Evolutionary conservation across 2,329 filamentous ascomycete species (phyloP), one percentile per base, ranked within the genome.

Genomic region (Xylaria sp.): DNA sequence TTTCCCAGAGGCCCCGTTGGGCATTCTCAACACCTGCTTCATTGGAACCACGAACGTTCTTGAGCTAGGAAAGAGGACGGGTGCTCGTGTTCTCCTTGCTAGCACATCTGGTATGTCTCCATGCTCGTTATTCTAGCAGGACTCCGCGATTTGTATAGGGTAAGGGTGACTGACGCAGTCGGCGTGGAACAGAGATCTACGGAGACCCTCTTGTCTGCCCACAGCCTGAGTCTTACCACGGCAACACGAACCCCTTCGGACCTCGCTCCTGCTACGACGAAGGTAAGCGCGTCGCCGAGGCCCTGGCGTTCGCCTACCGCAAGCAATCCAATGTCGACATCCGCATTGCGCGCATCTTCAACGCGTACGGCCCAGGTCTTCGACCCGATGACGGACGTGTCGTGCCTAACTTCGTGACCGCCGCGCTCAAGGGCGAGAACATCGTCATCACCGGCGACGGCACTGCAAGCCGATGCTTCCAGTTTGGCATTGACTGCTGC

Each of bases 351-450:
- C 46, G 46, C 9, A 49, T 49, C 46, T 49, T 49, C 46, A 49
- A 49, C 46, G 46, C 46, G 4, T 49, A 49, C 9, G 46, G 46
- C 10, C 46, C 46, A 3, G 46, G 46, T 23, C 46, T 49, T 10
- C 46, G 46, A 49, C n/a, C 46, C 20, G 46, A 49, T 20, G 46
- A 49, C 20, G 46, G 46, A n/a, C 46, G 46, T n/a, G 46, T 49
- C 46, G 46, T 49, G 8, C 46, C 46, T 10, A 49, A 49, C 46
- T 49, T 49, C 20, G 46, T 49, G 46, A 49, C 46, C 1, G 46
- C 46, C 20, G 46, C 46, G 10, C 46, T 49, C n/a, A 49, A 49
- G 20, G 46, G 46, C 3, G 20, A 49, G 20, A 49, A 25, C 46
- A 49, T 49, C n/a, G 18, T 25, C 2, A 49, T 49, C 46, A 49